Evolutionary conservation across 2,329 filamentous ascomycete species (phyloP).

Genomic region (Penicillium sp.): DNA sequence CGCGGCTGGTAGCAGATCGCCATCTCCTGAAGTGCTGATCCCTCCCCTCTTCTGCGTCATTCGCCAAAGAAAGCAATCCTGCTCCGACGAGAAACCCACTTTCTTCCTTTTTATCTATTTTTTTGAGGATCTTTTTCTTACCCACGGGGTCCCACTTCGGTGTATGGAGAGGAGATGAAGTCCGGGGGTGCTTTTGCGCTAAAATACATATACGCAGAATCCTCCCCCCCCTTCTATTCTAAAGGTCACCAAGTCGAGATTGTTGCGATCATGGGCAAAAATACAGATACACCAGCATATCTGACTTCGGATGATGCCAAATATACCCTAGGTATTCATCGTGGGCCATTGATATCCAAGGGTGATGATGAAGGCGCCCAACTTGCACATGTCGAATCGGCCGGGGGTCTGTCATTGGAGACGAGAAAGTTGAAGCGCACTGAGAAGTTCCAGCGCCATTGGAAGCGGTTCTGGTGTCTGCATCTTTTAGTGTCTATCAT

Average conservation of each 20-base stretch:
- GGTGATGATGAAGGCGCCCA: slow-evolving; percentile 18
- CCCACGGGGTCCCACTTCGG: neutral
- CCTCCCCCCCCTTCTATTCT: neutral
- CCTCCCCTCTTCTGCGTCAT: slow-evolving; percentile 14
- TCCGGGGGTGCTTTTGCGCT: slow-evolving; percentile 1
- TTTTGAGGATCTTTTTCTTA: neutral
- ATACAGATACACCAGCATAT: slow-evolving; percentile 26
- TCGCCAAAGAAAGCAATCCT: slow-evolving; percentile 17
- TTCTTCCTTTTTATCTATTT: neutral
- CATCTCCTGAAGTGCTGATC: slow-evolving; percentile 22
- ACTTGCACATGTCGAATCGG: slow-evolving; percentile 31
- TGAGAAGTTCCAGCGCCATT: slow-evolving; percentile 36
- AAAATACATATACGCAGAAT: slow-evolving; percentile 9
- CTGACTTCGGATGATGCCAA: slow-evolving; percentile 30
- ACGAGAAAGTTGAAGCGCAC: slow-evolving; percentile 25
- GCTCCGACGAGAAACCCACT: slow-evolving; percentile 16
- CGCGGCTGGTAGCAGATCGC: slow-evolving; percentile 26
- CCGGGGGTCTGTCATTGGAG: slow-evolving; percentile 29
- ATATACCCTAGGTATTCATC: slow-evolving; percentile 33
- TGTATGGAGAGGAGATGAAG: neutral
- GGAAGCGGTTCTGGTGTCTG: slow-evolving; percentile 41
- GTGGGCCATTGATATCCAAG: slow-evolving; percentile 28
- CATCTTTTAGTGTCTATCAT: slow-evolving; percentile 38
- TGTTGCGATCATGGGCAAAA: slow-evolving; percentile 25
- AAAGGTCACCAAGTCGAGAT: neutral